These are phyloP conservation scores for Lasiosphaeris hirsuta DNA, from an alignment of 495 filamentous ascomycete species.

Conservation along the genomic window DNA sequence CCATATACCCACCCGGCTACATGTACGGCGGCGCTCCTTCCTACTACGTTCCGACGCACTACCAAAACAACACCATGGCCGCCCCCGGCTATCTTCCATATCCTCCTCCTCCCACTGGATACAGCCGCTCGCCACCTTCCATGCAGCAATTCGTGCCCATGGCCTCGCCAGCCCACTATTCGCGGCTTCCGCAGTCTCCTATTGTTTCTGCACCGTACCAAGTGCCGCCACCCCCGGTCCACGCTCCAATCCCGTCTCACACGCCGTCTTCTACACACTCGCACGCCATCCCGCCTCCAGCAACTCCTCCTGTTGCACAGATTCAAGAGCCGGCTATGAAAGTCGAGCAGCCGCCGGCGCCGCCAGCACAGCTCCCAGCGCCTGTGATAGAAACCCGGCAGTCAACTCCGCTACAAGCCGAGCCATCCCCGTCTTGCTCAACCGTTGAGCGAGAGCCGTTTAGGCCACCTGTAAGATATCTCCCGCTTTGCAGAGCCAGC, in stretches of 20 bases:
- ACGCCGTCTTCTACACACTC: conserved; percentile 42
- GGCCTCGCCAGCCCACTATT: conserved; percentile 35
- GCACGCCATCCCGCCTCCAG: conserved; percentile 34
- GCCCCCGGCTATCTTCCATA: conserved; percentile 39
- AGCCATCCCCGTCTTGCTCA: conserved; percentile 7
- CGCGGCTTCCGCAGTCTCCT: conserved; percentile 43
- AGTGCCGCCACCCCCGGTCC: conserved; percentile 34
- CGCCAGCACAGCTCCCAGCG: background rate
- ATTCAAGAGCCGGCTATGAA: background rate
- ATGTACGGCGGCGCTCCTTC: conserved; percentile 24
- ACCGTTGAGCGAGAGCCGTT: conserved; percentile 43
- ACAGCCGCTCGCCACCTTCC: conserved; percentile 35
- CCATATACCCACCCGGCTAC: conserved; percentile 41
- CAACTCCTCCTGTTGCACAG: conserved; percentile 36
- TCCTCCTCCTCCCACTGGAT: conserved; percentile 30
- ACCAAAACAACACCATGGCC: conserved; percentile 37
- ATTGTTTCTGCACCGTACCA: conserved; percentile 37
- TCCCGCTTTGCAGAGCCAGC: background rate
- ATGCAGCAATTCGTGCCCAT: conserved; percentile 44
- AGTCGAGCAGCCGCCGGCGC: conserved; percentile 4
- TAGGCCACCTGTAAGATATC: conserved; percentile 59
- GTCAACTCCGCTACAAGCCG: background rate
- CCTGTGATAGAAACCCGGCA: background rate
- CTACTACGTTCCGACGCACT: conserved; percentile 38
- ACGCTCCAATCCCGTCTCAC: conserved; percentile 31